Conservation (phyloP, 2,329 filamentous ascomycete genomes). For the Clonostachys solani region DNA sequence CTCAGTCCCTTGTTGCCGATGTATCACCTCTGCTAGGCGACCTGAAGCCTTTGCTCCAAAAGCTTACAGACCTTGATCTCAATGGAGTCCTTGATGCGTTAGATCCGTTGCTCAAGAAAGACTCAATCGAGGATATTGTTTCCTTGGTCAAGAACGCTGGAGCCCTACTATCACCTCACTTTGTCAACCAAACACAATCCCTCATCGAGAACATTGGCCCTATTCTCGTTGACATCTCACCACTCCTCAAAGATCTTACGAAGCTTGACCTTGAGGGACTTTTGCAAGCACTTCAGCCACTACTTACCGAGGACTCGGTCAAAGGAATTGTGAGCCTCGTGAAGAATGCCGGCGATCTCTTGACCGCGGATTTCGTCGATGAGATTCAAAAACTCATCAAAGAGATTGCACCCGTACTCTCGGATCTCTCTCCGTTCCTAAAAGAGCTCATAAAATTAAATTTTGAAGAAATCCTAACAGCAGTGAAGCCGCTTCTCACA, state of each 20-base stretch:
- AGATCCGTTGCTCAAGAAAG: constrained; percentile 14
- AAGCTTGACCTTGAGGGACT: constrained; percentile 26
- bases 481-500: constrained; percentile 14
- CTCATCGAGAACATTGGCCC: constrained; percentile 16
- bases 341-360: constrained; percentile 12
- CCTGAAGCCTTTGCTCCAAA: constrained; percentile 15
- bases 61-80: constrained; percentile 24
- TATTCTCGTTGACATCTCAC: constrained; percentile 17
- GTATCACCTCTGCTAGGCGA: constrained; percentile 9
- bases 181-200: constrained; percentile 12
- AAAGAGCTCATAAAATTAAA: not conserved
- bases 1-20: constrained; percentile 10
- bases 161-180: constrained; percentile 12
- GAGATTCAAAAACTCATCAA: constrained; percentile 11
- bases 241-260: constrained; percentile 14
- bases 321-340: constrained; percentile 18
- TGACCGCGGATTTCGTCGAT: constrained; percentile 19
- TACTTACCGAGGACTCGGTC: constrained; percentile 18
- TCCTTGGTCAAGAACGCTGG: constrained; percentile 16
- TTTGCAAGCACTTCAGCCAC: constrained; percentile 11
- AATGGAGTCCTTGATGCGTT: constrained; percentile 13
- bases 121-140: constrained; percentile 17
- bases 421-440: constrained; percentile 11
- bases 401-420: constrained; percentile 15
- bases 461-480: constrained; percentile 13